Percentiles rank a stretch among this genome's conserved stretches.
Conservation (phyloP, 352 stramenopile genomes). For the Thalassiosira exigua region DNA sequence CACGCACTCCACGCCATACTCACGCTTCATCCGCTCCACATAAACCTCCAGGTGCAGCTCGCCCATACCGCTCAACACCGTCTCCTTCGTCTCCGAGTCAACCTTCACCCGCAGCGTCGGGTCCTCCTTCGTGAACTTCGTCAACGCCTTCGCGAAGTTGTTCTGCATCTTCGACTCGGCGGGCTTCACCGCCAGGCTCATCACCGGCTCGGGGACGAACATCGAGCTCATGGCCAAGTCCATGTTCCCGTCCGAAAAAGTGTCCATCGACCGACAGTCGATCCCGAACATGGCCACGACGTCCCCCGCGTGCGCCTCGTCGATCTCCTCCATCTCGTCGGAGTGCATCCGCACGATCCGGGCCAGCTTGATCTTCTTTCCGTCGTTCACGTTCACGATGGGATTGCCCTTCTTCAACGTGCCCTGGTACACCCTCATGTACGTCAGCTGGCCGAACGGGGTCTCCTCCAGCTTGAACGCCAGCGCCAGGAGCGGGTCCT, state of each 20-base stretch:
- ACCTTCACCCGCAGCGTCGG: slow-evolving; percentile 96
- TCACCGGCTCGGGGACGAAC: slow-evolving; percentile 98
- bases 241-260: slow-evolving; percentile 77
- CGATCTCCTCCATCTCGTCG: slow-evolving; percentile 99
- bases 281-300: slow-evolving; percentile 99
- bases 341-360: slow-evolving; percentile 99
- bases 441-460: slow-evolving; percentile 98
- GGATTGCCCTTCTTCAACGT: slow-evolving; percentile 88
- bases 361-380: slow-evolving; percentile 94
- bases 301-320: slow-evolving; percentile 93
- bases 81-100: slow-evolving; percentile 98
- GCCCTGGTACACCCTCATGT: slow-evolving; percentile 94
- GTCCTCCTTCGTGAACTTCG: slow-evolving; percentile 98
- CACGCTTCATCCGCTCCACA: slow-evolving; percentile 97
- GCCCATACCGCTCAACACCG: slow-evolving; percentile 98
- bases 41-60: slow-evolving; percentile 99
- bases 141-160: slow-evolving; percentile 95
- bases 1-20: slow-evolving; percentile 94
- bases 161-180: slow-evolving; percentile 93
- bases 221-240: slow-evolving; percentile 94
- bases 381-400: slow-evolving; percentile 89
- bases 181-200: slow-evolving; percentile 96
- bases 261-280: slow-evolving; percentile 99
- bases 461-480: slow-evolving; percentile 99
- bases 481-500: slow-evolving; percentile 94